phyloP scores from a whole-genome alignment of 164 flowering plant genomes.

The Vitis labrusca region DNA sequence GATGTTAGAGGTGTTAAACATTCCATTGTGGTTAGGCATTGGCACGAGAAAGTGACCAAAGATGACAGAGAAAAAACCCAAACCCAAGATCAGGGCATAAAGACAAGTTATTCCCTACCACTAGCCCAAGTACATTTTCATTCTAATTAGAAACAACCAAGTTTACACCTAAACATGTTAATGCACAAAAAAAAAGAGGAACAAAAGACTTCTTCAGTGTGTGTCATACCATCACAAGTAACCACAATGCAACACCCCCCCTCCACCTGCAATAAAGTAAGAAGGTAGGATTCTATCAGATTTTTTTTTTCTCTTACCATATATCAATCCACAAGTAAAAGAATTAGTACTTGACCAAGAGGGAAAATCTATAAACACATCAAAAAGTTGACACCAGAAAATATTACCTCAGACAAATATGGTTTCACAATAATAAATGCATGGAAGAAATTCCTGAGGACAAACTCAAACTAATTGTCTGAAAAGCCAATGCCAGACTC shows the following conservation, averaged over 20 bases:
- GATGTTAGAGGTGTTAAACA: background rate
- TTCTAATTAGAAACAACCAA: slow-evolving; percentile 14
- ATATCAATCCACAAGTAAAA: background rate
- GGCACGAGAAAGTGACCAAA: slow-evolving; percentile 4
- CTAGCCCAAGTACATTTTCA: slow-evolving; percentile 13
- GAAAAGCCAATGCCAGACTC: background rate
- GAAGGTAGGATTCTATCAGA: background rate
- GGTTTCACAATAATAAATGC: background rate
- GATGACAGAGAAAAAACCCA: slow-evolving; percentile 3
- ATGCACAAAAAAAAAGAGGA: slow-evolving; percentile 10
- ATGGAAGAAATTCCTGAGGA: background rate
- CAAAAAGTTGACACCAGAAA: no score
- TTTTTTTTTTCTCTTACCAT: background rate
- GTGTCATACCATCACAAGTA: slow-evolving; percentile 21
- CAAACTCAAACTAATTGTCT: background rate
- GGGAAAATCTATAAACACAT: background rate
- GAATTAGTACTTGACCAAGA: background rate
- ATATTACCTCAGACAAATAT: background rate
- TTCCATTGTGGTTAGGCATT: slow-evolving; percentile 10
- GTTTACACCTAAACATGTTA: slow-evolving; percentile 21
- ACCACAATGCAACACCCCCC: slow-evolving; percentile 2
- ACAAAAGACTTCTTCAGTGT: slow-evolving; percentile 13
- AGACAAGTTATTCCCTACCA: slow-evolving; percentile 27
- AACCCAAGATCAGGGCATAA: slow-evolving; percentile 21
- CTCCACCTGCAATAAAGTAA: slow-evolving; percentile 22